Evolutionary conservation across 1,284 basidiomycete genomes (phyloP).

Genomic region (Wallemia hederae): DNA sequence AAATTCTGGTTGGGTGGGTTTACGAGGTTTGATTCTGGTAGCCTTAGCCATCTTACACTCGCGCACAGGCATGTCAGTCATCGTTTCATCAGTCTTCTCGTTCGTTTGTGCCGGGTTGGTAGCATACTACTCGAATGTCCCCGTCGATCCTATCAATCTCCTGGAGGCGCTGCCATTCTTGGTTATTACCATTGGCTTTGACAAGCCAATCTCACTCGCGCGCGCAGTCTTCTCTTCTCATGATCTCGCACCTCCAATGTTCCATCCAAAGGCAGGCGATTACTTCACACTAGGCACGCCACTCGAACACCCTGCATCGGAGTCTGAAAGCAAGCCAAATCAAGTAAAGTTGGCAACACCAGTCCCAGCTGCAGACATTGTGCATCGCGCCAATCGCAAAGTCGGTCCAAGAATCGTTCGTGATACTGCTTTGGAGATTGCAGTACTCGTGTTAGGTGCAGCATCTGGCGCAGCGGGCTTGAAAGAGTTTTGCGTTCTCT

Average conservation of each 20-base stretch:
- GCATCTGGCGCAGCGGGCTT: conserved; percentile 65
- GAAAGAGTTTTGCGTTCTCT: conserved; percentile 80
- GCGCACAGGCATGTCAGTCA: conserved; percentile 33
- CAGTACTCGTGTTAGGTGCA: conserved; percentile 61
- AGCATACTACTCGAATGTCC: conserved; percentile 52
- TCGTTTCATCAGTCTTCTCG: conserved; percentile 59
- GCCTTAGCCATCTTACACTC: neutral
- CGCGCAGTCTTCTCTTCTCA: conserved; percentile 69
- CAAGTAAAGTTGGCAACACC: conserved; percentile 22
- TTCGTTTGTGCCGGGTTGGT: conserved; percentile 64
- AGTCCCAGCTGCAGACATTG: conserved; percentile 46
- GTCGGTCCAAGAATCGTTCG: conserved; percentile 60
- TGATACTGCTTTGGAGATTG: conserved; percentile 77
- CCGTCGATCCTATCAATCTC: conserved; percentile 69
- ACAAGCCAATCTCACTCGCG: conserved; percentile 80
- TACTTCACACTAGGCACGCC: conserved; percentile 13
- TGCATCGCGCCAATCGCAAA: conserved; percentile 48
- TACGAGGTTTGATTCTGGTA: too few species aligned
- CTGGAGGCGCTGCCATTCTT: conserved; percentile 92
- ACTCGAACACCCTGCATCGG: conserved; percentile 15
- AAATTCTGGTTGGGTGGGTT: conserved; percentile 47
- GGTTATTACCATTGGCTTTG: conserved; percentile 89
- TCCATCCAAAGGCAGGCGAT: conserved; percentile 12
- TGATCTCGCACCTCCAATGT: conserved; percentile 24
- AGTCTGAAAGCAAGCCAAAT: conserved; percentile 15